Conservation (phyloP, 2,329 filamentous ascomycete genomes). For the Neonectria ditissima region DNA sequence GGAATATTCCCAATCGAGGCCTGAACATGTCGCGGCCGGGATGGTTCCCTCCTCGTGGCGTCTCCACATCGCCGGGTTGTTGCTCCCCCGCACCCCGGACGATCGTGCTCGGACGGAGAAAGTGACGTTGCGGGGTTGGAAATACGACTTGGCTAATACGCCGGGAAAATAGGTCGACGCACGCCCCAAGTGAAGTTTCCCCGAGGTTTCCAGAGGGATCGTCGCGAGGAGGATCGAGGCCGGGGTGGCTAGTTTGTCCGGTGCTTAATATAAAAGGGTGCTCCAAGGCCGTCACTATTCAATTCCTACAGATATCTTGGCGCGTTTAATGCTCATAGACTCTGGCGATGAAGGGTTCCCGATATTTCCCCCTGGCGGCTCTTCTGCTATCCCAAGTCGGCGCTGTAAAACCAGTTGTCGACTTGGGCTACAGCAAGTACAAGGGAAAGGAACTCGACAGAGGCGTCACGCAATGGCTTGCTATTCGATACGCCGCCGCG, state of each 20-base stretch:
- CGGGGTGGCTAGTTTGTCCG: not conserved
- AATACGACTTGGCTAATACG: not conserved
- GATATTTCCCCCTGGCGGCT: constrained; percentile 7
- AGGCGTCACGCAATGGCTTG: constrained; percentile 78
- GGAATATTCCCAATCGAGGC: not conserved
- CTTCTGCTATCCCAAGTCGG: constrained; percentile 17
- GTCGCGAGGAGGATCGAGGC: not conserved
- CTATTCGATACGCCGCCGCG: constrained; percentile 79
- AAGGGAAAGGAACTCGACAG: constrained; percentile 64
- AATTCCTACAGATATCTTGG: not conserved
- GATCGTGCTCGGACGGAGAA: not conserved
- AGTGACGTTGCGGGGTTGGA: not conserved
- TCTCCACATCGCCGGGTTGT: not conserved
- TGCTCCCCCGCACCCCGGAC: constrained; percentile 8
- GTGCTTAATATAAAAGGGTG: not conserved
- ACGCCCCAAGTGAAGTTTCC: not conserved
- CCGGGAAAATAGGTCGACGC: not conserved
- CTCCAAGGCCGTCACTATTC: not conserved
- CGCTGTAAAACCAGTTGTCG: constrained; percentile 54
- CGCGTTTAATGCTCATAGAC: too few relatives aligned
- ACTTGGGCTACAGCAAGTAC: constrained; percentile 76
- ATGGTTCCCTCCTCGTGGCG: not conserved
- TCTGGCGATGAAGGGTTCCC: constrained; percentile 2
- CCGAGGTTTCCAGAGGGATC: not conserved
- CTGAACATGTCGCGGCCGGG: not conserved